Conservation (phyloP, 2,329 filamentous ascomycete species). For the Talaromyces rugulosus region DNA sequence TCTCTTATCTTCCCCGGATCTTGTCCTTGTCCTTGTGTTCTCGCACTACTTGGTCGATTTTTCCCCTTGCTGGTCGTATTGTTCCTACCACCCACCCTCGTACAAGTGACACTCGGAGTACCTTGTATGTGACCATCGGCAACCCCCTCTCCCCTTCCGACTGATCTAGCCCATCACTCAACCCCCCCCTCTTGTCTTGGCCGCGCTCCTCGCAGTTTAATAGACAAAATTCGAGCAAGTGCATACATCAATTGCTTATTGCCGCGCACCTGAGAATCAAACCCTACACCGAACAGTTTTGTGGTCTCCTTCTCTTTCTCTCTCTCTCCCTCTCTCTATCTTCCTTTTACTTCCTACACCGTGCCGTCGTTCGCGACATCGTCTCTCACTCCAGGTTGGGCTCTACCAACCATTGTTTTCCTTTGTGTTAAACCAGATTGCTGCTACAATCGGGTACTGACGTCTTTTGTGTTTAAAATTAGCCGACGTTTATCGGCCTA, state of each 20-base stretch:
- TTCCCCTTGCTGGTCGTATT: slow-evolving; percentile 1
- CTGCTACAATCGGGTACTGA: slow-evolving; percentile 17
- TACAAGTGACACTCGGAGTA: slow-evolving; percentile 9
- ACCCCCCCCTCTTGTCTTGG: slow-evolving; percentile 22
- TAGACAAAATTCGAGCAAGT: slow-evolving; percentile 9
- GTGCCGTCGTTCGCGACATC: not conserved
- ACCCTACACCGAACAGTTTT: not conserved
- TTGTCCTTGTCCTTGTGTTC: slow-evolving; percentile 18
- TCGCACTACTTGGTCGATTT: not conserved
- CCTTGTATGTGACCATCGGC: slow-evolving; percentile 6
- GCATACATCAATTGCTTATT: not conserved
- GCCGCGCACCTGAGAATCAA: not conserved
- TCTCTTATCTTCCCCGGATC: slow-evolving; percentile 11
- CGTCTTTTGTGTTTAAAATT: slow-evolving; percentile 20
- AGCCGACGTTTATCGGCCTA: slow-evolving; percentile 46
- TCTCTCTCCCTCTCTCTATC: not conserved
- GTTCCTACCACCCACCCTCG: not conserved
- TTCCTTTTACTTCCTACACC: not conserved
- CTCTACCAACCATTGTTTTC: not conserved
- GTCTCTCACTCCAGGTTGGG: not conserved
- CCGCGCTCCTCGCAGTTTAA: slow-evolving; percentile 13
- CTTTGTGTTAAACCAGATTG: not conserved
- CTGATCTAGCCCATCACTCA: slow-evolving; percentile 14
- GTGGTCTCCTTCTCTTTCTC: slow-evolving; percentile 11
- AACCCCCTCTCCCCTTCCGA: slow-evolving; percentile 3